Base-by-base conservation (phyloP, 2,329 filamentous ascomycete species). In the Neofusicoccum sp. region DNA sequence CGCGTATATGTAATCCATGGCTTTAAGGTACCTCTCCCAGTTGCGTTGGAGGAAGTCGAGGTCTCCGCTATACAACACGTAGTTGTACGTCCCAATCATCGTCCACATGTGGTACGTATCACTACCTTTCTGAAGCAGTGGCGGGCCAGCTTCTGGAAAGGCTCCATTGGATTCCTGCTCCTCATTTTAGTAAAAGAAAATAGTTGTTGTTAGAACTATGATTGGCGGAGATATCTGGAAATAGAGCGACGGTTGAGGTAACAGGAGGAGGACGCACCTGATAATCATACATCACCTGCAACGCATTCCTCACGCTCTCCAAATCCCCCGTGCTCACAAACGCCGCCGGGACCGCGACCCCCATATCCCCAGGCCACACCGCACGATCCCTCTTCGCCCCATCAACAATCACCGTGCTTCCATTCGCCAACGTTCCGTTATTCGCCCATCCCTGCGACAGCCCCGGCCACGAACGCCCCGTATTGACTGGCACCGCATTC, bases 31-130 rank as follows among this genome's bases (percentile, higher is more conserved):
- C 38, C 73, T 68, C 4, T 67, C 61, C 80, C 80, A 82, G 12
- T 78, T 71, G 1, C 64, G 66, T 3, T 68, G 54, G 0, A 81
- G 67, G 65, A 77, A 82, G 0, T 65, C 59, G 2, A 73, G 64
- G 41, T 81, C 72, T 1, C 75, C 74, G 60, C 74, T 63, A 56
- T 66, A 68, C 5, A 49, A 68, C 60, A 79, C 79, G 61, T 80
- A 76, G 62, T 80, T 76, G 3, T 75, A 73, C 0, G 79, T 70
- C 6, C 77, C 79, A 20, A 80, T 76, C 44, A 82, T 65, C 2
- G 74, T 79, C 65, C 81, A 80, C 1, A 82, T 68, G 63, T 86
- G 84, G 64, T 86, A 86, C 0, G 84, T 61, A 24, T 53, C 47
- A 71, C 68, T n/a, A 5, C 48, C 28, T 16, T 74, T 69, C 60